Evolutionary conservation across 768 basidiomycete genomes (phyloP).

Genomic region (Rhizopogon vesiculosus): DNA sequence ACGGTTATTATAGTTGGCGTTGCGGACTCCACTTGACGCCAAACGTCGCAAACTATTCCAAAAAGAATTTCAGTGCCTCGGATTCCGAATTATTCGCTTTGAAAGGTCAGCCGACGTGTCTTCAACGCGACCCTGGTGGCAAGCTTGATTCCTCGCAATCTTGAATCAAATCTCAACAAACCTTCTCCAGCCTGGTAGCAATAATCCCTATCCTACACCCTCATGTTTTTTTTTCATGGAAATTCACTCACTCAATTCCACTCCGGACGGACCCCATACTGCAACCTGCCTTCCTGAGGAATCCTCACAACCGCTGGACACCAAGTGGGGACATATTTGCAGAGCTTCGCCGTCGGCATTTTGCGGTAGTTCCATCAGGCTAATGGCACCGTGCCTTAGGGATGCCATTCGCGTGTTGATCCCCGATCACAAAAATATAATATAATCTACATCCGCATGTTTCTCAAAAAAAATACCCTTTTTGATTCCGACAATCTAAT

Average conservation of each 20-base stretch:
- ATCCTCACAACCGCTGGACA: too few relatives aligned
- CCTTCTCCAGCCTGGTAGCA: constrained; percentile 3
- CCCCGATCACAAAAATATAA: constrained; percentile 51
- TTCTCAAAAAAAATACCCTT: constrained; percentile 7
- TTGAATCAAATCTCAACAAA: constrained; percentile 28
- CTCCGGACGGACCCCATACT: constrained; percentile 3
- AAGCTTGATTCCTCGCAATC: constrained; percentile 24
- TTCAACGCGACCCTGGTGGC: constrained; percentile 29
- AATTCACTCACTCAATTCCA: neutral
- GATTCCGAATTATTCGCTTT: constrained; percentile 50
- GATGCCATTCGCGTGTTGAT: constrained; percentile 44
- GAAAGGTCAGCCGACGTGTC: constrained; percentile 31
- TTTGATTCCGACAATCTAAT: neutral
- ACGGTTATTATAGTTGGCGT: constrained; percentile 31
- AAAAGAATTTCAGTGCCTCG: constrained; percentile 26
- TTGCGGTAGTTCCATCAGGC: constrained; percentile 21
- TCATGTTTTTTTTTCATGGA: neutral
- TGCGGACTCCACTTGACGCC: constrained; percentile 23
- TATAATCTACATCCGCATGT: constrained; percentile 29
- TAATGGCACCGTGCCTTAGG: constrained; percentile 25
- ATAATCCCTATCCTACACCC: constrained; percentile 8
- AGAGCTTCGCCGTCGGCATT: constrained; percentile 17
- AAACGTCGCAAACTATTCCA: constrained; percentile 12
- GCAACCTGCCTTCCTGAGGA: neutral
- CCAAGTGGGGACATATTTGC: neutral